Base-by-base conservation (phyloP, 805 yeast genomes). In the Metschnikowia corniflorae region DNA sequence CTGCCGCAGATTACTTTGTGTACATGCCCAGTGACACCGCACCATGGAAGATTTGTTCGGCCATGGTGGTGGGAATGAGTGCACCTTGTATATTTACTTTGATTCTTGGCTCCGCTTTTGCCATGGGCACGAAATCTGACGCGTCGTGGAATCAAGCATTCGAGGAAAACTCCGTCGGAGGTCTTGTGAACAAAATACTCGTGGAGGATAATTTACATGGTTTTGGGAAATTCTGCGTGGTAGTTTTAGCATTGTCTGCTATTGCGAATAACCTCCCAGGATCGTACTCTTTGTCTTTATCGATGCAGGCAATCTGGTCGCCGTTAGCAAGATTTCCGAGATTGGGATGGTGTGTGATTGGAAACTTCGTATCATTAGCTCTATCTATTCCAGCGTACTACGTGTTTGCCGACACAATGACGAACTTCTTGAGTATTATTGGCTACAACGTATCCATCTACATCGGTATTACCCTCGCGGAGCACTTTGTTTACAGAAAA, bases 321-420 rank as follows among this genome's bases (percentile, higher is more conserved):
- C 50, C 49, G 12, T 54, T 58, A 29, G 61, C 61, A 20, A 50
- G 40, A 28, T 40, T 59, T 23, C 65, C 67, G 14, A 48, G 67
- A 39, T 46, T 60, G 34, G 59, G 54, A n/a, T 61, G 67, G 65
- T 58, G 63, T 42, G 28, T 58, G 4, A 18, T 53, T 9, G 65
- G 65, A 7, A 61, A 61, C 33, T 54, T 53, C 27, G 47, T 58
- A 8, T 54, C 65, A 4, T 49, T 61, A 33, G 65, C 52, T 6
- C 49, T 61, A 20, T 51, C 62, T 20, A 61, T 60, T 29, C 67
- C 67, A 12, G 65, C 65, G 8, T 60, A 59, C 39, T 61, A 61
- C 39, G 55, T 51, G 8, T 61, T 61, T 37, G 53, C 43, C 16
- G 52, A 39, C 9, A 47, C 61, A 13, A 60, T 61, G 61, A 46